Conservation (phyloP, 2,329 filamentous ascomycete genomes). For the Polytolypa hystricis region DNA sequence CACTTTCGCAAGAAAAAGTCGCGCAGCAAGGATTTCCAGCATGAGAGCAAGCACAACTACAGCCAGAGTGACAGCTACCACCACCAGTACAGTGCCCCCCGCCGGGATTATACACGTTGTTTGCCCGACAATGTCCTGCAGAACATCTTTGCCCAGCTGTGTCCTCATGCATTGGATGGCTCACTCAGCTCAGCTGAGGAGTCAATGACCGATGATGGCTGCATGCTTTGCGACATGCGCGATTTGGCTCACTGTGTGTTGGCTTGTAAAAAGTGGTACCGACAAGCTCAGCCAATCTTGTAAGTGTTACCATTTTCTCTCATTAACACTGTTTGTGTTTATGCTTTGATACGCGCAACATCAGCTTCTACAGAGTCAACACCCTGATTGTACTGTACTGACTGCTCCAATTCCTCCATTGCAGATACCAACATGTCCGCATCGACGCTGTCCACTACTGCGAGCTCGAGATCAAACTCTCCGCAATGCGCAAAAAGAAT, state of each 20-base stretch:
- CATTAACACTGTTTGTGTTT: not conserved
- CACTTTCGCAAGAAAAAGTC: conserved; percentile 14
- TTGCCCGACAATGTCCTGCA: conserved; percentile 61
- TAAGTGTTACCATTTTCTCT: conserved; percentile 40
- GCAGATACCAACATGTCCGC: conserved; percentile 81
- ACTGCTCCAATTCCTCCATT: conserved; percentile 5
- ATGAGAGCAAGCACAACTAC: conserved; percentile 4
- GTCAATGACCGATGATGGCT: conserved; percentile 64
- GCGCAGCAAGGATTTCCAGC: conserved; percentile 10
- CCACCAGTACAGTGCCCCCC: not conserved
- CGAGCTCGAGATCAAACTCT: conserved; percentile 68
- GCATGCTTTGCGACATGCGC: conserved; percentile 87
- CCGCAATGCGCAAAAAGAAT: conserved; percentile 64
- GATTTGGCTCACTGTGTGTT: conserved; percentile 71
- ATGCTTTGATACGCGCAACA: conserved; percentile 3
- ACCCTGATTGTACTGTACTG: conserved; percentile 11
- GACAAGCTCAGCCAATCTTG: conserved; percentile 47
- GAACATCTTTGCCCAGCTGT: conserved; percentile 70
- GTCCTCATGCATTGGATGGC: conserved; percentile 68
- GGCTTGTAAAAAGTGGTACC: conserved; percentile 63
- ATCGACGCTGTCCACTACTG: conserved; percentile 95
- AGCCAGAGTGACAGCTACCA: not conserved
- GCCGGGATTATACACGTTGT: conserved; percentile 31
- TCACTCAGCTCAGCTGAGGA: conserved; percentile 75
- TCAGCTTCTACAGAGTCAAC: conserved; percentile 8